Conservation (phyloP, 2,329 filamentous ascomycete species). For the Trichophyton benhamiae region DNA sequence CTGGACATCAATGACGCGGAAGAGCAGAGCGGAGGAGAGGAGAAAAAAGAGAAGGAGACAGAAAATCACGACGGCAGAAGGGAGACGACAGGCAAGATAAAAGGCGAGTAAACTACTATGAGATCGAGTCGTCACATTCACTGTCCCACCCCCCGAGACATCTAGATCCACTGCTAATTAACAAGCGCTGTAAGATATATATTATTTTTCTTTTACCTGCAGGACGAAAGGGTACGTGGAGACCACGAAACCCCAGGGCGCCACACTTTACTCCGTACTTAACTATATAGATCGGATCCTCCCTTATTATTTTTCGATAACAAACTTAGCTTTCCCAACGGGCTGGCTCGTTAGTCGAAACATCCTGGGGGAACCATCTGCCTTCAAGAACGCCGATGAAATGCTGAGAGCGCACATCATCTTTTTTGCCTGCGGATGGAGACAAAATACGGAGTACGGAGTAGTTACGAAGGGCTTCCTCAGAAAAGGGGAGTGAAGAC, state of each 20-base stretch:
- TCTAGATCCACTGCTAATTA: constrained; percentile 5
- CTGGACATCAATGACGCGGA: background rate
- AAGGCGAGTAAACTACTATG: background rate
- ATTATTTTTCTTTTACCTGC: constrained; percentile 3
- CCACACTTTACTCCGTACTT: constrained; percentile 1
- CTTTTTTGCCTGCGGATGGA: background rate
- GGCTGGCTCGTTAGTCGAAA: constrained; percentile 3
- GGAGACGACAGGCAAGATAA: background rate
- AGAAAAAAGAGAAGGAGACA: background rate
- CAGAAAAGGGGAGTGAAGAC: background rate
- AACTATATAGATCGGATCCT: background rate
- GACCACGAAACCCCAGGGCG: background rate
- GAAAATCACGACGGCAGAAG: background rate
- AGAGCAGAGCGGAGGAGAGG: background rate
- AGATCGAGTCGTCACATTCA: constrained; percentile 3
- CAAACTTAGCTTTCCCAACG: background rate
- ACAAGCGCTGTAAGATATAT: constrained; percentile 2
- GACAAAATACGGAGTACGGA: background rate
- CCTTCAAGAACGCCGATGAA: background rate
- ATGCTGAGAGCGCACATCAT: background rate
- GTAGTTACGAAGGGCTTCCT: background rate
- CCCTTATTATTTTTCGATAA: background rate
- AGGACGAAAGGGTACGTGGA: background rate
- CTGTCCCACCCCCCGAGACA: constrained; percentile 3
- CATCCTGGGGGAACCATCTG: background rate